A percentile compares a stretch with the other conserved stretches of the same genome.
Evolutionary conservation across 2,329 filamentous ascomycete genomes (phyloP).

Genomic region (Ciborinia camelliae): DNA sequence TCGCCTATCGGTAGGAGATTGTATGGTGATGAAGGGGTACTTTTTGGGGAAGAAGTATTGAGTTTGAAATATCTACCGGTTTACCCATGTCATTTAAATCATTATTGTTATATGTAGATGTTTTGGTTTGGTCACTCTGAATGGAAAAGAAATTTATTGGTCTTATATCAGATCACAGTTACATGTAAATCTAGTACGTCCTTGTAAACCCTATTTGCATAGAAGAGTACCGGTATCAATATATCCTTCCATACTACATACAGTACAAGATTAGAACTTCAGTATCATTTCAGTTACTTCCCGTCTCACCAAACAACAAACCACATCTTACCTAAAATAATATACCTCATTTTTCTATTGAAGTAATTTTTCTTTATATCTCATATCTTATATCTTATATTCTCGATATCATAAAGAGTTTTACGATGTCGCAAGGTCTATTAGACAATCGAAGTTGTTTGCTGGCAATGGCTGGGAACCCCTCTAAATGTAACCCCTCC

Average conservation of each 20-base stretch:
- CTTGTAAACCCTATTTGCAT: background rate
- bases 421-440: background rate
- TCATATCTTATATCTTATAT: too few relatives aligned
- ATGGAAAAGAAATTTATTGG: background rate
- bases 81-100: too few relatives aligned
- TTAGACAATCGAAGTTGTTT: background rate
- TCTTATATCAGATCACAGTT: slow-evolving; percentile 1
- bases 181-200: background rate
- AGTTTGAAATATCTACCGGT: background rate
- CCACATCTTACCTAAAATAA: background rate
- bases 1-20: background rate
- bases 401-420: background rate
- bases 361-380: background rate
- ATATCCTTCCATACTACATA: background rate
- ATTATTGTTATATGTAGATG: background rate
- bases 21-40: background rate
- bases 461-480: background rate
- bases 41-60: background rate
- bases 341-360: background rate
- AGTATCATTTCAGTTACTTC: background rate
- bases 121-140: background rate
- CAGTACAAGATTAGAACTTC: background rate
- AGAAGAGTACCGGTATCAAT: background rate
- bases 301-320: background rate
- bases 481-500: slow-evolving; percentile 8